Evolutionary conservation across 2,329 filamentous ascomycete genomes (phyloP), one percentile per base, ranked within the genome.

Genomic region (Myrmaecium sp.): DNA sequence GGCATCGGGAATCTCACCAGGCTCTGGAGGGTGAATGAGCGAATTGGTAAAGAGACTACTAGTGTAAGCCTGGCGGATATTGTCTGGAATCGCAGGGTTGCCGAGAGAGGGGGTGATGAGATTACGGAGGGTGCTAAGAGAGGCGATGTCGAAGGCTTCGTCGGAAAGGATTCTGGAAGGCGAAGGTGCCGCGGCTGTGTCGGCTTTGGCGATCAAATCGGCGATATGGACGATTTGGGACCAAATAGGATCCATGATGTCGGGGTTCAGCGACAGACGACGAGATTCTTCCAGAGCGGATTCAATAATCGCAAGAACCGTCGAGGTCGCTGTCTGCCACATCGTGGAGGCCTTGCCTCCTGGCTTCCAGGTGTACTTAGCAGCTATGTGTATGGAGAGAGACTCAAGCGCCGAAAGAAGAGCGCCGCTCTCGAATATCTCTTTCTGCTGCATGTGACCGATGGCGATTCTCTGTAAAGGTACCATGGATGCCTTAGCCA

Each of bases 401-500:
- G 77, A 73, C 4, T 62, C 58, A 4, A 95, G 49, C 0, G 72
- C 70, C 5, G 64, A 59, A 2, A 67, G 51, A 14, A 91, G 60
- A 1, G 80, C 71, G 1, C 71, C 71, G 23, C 70, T 72, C 2
- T 55, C 57, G 41, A 84, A 83, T 0, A 92, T 68, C 18, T 77
- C 69, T n/a, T 57, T 43, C 14, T 78, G 69, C 0, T 55, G 48
- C 0, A 69, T 64, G 34, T 80, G 71, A 10, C 58, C 52, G 4
- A 69, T 50, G 3, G 76, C 57, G 3, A 81, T 52, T 0, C 53
- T 55, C 35, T 77, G 62, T 2, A 91, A 51, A 23, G 82, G 66
- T 2, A 63, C 57, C 64, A 93, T 89, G 31, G 76, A 72, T 12
- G 69, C 69, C 48, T 89, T 92, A 1, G 84, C 82, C 43, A 95